A percentile compares a stretch with the other conserved stretches of the same genome.
These are phyloP conservation scores for Acrocalymma vagum DNA, from an alignment of 2,329 filamentous ascomycete genomes.

Conservation along the genomic window DNA sequence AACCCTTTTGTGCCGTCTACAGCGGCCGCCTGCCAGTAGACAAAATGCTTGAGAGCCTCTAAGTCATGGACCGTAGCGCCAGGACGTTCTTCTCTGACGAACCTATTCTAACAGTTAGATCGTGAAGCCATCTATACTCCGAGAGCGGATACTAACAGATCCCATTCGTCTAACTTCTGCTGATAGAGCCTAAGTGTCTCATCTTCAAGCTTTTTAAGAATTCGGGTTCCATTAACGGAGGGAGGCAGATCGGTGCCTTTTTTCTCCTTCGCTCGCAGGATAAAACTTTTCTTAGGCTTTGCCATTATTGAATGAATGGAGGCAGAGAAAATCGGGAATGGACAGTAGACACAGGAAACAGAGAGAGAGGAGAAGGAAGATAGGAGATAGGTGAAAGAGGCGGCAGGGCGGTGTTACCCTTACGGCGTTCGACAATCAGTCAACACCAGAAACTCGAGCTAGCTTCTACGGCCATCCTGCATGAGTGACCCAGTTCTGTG, in stretches of 20 bases:
- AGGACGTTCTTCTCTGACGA: constrained; percentile 9
- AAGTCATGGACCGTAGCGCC: constrained; percentile 8
- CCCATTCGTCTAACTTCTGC: constrained; percentile 12
- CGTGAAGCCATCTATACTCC: constrained; percentile 3
- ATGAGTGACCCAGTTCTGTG: constrained; percentile 6
- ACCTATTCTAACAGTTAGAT: constrained; percentile 6
- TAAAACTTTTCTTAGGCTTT: constrained; percentile 17
- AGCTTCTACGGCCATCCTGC: constrained; percentile 7
- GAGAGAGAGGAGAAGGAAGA: constrained; percentile 6
- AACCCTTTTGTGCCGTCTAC: constrained; percentile 8
- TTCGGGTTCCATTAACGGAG: constrained; percentile 11
- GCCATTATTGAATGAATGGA: constrained; percentile 14
- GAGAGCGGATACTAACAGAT: constrained; percentile 7
- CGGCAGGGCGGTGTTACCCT: too few relatives aligned
- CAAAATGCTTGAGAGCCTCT: constrained; percentile 13
- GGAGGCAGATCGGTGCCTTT: constrained; percentile 10
- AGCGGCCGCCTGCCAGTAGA: constrained; percentile 6
- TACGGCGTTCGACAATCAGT: constrained; percentile 8
- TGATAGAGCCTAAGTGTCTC: constrained; percentile 11
- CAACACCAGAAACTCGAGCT: constrained; percentile 6
- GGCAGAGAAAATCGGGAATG: constrained; percentile 3
- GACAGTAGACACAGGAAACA: constrained; percentile 7
- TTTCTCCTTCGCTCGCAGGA: constrained; percentile 16
- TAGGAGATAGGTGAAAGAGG: constrained; percentile 12
- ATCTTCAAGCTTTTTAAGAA: constrained; percentile 13